Evolutionary conservation across 2,329 filamentous ascomycete species (phyloP).

Genomic region (Sporothrix curviconia): DNA sequence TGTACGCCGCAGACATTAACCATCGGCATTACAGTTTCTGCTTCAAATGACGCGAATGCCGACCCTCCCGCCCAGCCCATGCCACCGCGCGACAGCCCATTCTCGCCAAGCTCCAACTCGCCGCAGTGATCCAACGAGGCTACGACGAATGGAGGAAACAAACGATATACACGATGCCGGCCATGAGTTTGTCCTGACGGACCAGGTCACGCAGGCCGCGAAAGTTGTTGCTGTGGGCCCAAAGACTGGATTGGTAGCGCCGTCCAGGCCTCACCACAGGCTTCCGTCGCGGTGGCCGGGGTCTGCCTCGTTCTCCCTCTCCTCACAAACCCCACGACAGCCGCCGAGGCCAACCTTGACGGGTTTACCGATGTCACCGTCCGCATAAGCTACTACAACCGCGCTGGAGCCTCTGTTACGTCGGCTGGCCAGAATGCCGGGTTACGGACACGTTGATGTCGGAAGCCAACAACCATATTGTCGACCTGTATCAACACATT

Average conservation of each 20-base stretch:
- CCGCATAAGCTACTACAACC: constrained; percentile 28
- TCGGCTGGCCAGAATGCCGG: constrained; percentile 12
- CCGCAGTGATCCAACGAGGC: constrained; percentile 18
- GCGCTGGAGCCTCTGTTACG: constrained; percentile 25
- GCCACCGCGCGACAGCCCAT: not conserved
- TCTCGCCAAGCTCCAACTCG: constrained; percentile 6
- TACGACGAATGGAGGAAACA: constrained; percentile 18
- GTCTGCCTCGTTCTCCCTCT: constrained; percentile 32
- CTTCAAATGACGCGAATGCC: not conserved
- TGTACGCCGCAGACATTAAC: not conserved
- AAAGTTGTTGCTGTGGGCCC: constrained; percentile 18
- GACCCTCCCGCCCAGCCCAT: not conserved
- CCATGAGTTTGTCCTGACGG: constrained; percentile 18
- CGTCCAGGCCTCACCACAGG: constrained; percentile 27
- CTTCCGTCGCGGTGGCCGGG: constrained; percentile 30
- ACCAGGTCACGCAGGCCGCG: constrained; percentile 23
- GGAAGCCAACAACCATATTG: constrained; percentile 19
- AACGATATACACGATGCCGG: constrained; percentile 21
- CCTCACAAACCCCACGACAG: constrained; percentile 26
- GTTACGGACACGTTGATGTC: not conserved
- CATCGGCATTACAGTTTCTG: not conserved
- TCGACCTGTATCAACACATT: constrained; percentile 28
- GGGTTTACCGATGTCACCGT: constrained; percentile 30
- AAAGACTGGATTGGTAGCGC: constrained; percentile 24
- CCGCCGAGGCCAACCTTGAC: constrained; percentile 25